These are phyloP conservation scores for Diaporthe eres DNA, from an alignment of 2,329 filamentous ascomycete species.

Conservation along the genomic window DNA sequence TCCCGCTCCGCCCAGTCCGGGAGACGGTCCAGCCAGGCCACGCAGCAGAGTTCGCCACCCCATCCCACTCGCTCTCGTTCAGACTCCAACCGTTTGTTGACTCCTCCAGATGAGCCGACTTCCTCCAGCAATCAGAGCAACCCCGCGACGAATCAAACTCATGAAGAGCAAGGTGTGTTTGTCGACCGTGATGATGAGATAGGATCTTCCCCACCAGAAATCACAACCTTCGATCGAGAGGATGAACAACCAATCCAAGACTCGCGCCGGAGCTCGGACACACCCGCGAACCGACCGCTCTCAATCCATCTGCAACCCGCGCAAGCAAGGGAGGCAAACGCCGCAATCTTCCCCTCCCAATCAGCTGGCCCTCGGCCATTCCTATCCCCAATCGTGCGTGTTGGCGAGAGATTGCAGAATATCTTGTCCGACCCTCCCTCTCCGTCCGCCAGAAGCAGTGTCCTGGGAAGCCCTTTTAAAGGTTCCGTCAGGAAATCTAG, in stretches of 20 bases:
- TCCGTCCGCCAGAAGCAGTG: conserved; percentile 64
- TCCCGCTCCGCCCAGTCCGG: conserved; percentile 34
- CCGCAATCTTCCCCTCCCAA: conserved; percentile 47
- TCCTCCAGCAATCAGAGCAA: conserved; percentile 46
- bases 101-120: conserved; percentile 65
- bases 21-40: conserved; percentile 43
- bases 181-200: conserved; percentile 32
- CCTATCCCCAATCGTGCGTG: conserved; percentile 71
- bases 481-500: conserved; percentile 52
- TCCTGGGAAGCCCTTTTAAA: conserved; percentile 70
- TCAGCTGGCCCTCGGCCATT: conserved; percentile 55
- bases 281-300: conserved; percentile 33
- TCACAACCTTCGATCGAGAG: conserved; percentile 35
- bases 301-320: conserved; percentile 33
- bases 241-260: conserved; percentile 7
- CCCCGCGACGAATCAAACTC: conserved; percentile 19
- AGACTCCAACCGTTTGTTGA: conserved; percentile 63
- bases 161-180: neutral
- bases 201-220: conserved; percentile 41
- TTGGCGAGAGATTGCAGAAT: conserved; percentile 68
- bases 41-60: conserved; percentile 43
- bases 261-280: conserved; percentile 44
- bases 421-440: conserved; percentile 72
- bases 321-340: conserved; percentile 30
- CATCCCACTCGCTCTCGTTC: conserved; percentile 53